Evolutionary conservation across 768 basidiomycete species (phyloP).

Genomic region (Amanita thiersii): DNA sequence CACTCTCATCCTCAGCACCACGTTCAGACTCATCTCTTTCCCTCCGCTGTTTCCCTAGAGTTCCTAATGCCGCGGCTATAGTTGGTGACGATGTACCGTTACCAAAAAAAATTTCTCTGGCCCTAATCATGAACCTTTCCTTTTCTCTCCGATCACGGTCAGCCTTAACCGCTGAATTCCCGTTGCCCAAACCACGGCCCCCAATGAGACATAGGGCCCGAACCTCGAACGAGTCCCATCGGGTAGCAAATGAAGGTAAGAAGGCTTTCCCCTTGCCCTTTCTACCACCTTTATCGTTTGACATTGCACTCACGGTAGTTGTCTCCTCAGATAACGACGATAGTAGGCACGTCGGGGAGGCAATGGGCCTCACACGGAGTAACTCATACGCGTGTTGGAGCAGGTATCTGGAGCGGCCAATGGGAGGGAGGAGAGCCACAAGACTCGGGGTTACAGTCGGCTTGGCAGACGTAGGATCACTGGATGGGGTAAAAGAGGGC

Average conservation of each 20-base stretch:
- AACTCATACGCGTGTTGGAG: constrained; percentile 18
- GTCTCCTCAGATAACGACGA: constrained; percentile 1
- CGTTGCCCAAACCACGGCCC: constrained; percentile 1
- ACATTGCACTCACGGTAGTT: background rate
- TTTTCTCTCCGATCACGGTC: constrained; percentile 15
- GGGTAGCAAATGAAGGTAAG: background rate
- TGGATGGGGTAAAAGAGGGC: constrained; percentile 1
- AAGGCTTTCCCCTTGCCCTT: constrained; percentile 4
- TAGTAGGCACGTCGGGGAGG: constrained; percentile 12
- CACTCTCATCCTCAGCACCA: background rate
- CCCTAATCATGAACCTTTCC: constrained; percentile 13
- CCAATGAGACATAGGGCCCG: constrained; percentile 5
- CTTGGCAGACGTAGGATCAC: constrained; percentile 7
- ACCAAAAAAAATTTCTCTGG: constrained; percentile 8
- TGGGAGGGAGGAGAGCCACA: constrained; percentile 24
- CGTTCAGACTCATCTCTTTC: background rate
- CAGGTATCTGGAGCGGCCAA: constrained; percentile 18
- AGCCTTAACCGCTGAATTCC: constrained; percentile 5
- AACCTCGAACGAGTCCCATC: constrained; percentile 4
- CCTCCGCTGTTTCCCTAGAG: background rate
- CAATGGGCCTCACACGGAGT: constrained; percentile 17
- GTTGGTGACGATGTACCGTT: background rate
- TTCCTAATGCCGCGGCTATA: background rate
- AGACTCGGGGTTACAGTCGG: constrained; percentile 25
- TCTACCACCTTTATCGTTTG: background rate